Evolutionary conservation across 495 filamentous ascomycete species (phyloP), one percentile per base, ranked within the genome.

Genomic region (Terfezia claveryi): DNA sequence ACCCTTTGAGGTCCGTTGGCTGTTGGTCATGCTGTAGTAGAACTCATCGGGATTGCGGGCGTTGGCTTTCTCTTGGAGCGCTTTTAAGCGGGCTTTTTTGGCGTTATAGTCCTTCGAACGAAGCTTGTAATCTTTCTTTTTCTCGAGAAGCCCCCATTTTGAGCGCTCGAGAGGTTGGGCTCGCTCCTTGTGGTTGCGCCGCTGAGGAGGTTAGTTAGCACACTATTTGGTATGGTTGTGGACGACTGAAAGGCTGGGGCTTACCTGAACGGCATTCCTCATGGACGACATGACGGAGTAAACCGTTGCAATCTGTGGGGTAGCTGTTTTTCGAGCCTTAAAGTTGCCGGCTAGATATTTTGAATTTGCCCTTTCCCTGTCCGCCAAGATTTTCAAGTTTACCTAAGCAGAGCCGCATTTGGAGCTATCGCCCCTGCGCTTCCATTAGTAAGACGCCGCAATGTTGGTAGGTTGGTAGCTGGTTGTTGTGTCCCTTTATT

Each of bases 21-120:
- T 66, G 38, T 70, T 73, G 68, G 92, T 76, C 91, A 98, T 98
- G 23, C 80, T 82, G 64, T 85, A 94, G 69, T 84, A 80, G 72
- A 96, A 98, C 68, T 94, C 87, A 78, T 98, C 91, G 44, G 88
- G 86, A 68, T 98, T 96, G 58, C 85, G 81, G 46, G 91, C 79
- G 55, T 76, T 73, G 23, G 82, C 89, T 69, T 94, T 94, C 57
- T 81, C 74, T 59, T 80, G 75, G 16, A 98, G 78, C 2, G 77
- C 74, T 65, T 82, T 81, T 49, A 95, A 73, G 36, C 81, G 79
- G n/a, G 71, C 71, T 66, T 92, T 82, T 66, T 98, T 96, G 61
- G 69, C 69, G 64, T 85, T 87, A 76, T 83, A 86, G 73, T 95
- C 87, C 66, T 77, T 76, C 4, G 91, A 83, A 55, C 91, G 87